Conservation (phyloP, 2,329 filamentous ascomycete species). For the Ampelomyces quisqualis region DNA sequence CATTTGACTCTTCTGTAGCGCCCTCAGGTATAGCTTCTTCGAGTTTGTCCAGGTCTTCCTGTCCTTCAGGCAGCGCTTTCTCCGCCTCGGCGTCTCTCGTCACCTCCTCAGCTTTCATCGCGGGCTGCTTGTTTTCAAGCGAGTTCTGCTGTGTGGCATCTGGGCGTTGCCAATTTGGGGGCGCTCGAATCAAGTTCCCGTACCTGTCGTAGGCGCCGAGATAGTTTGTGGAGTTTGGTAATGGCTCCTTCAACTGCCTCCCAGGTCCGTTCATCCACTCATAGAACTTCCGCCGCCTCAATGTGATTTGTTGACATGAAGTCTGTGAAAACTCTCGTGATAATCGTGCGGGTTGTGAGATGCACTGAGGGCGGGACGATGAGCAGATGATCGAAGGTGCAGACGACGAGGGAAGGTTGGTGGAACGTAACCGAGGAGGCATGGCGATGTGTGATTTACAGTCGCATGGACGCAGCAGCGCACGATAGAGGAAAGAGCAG, state of each 20-base stretch:
- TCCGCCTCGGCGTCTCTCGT: conserved; percentile 12
- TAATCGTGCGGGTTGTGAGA: conserved; percentile 24
- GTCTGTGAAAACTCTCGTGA: conserved; percentile 42
- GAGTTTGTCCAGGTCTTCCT: conserved; percentile 33
- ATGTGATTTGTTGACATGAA: conserved; percentile 47
- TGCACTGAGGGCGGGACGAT: conserved; percentile 24
- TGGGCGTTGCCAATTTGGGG: conserved; percentile 24
- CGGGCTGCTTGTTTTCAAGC: conserved; percentile 7
- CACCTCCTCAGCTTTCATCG: conserved; percentile 5
- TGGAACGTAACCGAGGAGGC: conserved; percentile 39
- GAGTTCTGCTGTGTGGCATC: conserved; percentile 20
- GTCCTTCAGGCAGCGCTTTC: conserved; percentile 22
- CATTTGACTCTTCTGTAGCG: conserved; percentile 20
- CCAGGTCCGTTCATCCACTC: conserved; percentile 61
- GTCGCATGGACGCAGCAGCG: conserved; percentile 29
- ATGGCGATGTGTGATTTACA: conserved; percentile 27
- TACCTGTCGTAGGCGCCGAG: conserved; percentile 54
- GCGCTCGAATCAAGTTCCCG: conserved; percentile 50
- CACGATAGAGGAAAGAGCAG: conserved; percentile 9
- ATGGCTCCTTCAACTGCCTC: conserved; percentile 49
- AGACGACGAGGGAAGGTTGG: conserved; percentile 25
- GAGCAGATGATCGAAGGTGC: conserved; percentile 19
- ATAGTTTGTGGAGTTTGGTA: conserved; percentile 57
- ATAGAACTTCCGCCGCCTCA: conserved; percentile 58
- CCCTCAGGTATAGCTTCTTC: conserved; percentile 28